Percentiles rank a stretch among this genome's conserved stretches.
These are phyloP conservation scores for Trypanosoma grayi DNA, from an alignment of 208 protist species.

Conservation along the genomic window DNA sequence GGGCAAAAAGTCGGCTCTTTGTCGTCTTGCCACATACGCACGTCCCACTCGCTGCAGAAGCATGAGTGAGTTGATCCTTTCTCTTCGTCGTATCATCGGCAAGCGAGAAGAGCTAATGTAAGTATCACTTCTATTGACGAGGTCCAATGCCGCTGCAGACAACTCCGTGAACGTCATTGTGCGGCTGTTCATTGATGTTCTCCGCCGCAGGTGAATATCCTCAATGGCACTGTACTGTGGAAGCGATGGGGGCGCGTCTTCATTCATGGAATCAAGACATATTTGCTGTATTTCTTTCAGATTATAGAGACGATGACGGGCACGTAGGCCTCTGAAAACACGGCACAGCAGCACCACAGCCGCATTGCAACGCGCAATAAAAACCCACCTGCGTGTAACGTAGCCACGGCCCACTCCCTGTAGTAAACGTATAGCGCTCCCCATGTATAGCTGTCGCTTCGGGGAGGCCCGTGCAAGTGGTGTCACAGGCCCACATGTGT, in stretches of 20 bases:
- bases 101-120: background rate
- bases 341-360: background rate
- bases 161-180: background rate
- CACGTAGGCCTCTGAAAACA: background rate
- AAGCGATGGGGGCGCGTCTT: background rate
- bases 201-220: background rate
- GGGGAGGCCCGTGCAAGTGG: too few species aligned
- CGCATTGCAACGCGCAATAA: background rate
- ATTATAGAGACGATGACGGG: background rate
- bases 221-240: background rate
- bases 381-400: background rate
- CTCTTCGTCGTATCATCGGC: background rate
- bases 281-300: background rate
- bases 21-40: background rate
- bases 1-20: background rate
- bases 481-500: too few species aligned
- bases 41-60: slow-evolving; percentile 4
- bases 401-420: slow-evolving; percentile 40
- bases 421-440: slow-evolving; percentile 8
- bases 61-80: background rate
- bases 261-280: background rate
- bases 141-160: too few species aligned
- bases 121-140: background rate
- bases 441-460: background rate
- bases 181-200: background rate